phyloP scores from a whole-genome alignment of 2,329 filamentous ascomycete genomes.

The Alternaria sp. region DNA sequence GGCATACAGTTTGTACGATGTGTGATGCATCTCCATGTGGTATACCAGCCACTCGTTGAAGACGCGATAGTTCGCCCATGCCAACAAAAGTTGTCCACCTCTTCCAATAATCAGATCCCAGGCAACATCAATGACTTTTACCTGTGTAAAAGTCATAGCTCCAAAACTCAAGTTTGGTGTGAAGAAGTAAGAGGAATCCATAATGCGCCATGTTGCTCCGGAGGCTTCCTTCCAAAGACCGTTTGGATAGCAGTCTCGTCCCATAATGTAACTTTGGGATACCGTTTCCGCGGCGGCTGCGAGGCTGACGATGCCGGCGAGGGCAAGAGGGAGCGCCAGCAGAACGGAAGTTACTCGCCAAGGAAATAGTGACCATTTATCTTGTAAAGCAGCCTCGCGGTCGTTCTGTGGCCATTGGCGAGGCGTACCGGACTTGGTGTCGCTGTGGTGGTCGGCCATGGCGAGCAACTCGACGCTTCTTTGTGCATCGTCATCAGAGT shows the following conservation, averaged over 20 bases:
- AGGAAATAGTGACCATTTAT: conserved; percentile 30
- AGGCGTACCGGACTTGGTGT: conserved; percentile 6
- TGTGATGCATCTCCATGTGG: conserved; percentile 46
- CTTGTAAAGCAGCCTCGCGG: not conserved
- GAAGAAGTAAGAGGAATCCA: conserved; percentile 48
- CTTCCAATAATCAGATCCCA: conserved; percentile 52
- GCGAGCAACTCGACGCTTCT: conserved; percentile 20
- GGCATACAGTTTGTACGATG: conserved; percentile 43
- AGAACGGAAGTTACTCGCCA: conserved; percentile 33
- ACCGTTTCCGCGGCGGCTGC: conserved; percentile 39
- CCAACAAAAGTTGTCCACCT: conserved; percentile 46
- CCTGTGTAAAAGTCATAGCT: conserved; percentile 46
- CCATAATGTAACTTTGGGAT: conserved; percentile 38
- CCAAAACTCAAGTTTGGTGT: conserved; percentile 45
- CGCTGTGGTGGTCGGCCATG: conserved; percentile 1
- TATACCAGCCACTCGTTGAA: conserved; percentile 50
- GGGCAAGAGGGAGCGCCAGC: conserved; percentile 31
- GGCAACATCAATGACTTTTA: conserved; percentile 50
- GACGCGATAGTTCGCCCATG: conserved; percentile 48
- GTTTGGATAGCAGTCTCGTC: conserved; percentile 44
- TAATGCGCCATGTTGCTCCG: conserved; percentile 46
- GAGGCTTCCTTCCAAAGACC: conserved; percentile 40
- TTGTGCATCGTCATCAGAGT: conserved; percentile 12
- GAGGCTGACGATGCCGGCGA: conserved; percentile 39
- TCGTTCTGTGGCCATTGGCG: not conserved